Conservation (phyloP, 805 yeast species). For the Kodamaea restingae region DNA sequence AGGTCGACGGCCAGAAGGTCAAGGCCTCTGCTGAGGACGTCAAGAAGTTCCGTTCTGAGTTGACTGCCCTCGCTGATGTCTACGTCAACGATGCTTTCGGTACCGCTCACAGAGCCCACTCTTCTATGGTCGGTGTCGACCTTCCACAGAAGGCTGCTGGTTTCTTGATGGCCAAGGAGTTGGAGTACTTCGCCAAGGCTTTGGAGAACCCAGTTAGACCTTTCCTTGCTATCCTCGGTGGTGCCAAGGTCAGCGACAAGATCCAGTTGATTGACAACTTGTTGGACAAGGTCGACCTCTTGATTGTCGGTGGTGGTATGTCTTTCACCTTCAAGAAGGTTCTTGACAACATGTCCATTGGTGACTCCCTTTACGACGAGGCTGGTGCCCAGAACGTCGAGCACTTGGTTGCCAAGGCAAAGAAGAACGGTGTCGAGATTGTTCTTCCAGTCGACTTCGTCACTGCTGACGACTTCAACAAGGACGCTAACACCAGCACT, state of each 20-base stretch:
- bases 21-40: conserved; percentile 89
- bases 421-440: conserved; percentile 89
- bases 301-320: conserved; percentile 99
- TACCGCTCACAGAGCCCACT: conserved; percentile 99
- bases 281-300: conserved; percentile 89
- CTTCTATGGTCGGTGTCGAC: conserved; percentile 97
- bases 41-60: conserved; percentile 79
- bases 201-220: conserved; percentile 97
- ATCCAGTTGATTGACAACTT: conserved; percentile 96
- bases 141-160: conserved; percentile 97
- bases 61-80: conserved; percentile 92
- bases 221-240: conserved; percentile 97
- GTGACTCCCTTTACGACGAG: conserved; percentile 87
- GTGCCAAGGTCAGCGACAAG: conserved; percentile 99
- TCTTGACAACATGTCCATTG: conserved; percentile 77
- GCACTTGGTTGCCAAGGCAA: conserved; percentile 89
- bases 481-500: conserved; percentile 80
- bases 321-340: conserved; percentile 98
- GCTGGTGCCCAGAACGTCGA: conserved; percentile 96
- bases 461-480: conserved; percentile 90
- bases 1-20: conserved; percentile 87
- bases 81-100: conserved; percentile 98
- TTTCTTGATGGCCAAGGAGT: conserved; percentile 96
- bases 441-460: conserved; percentile 94
- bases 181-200: conserved; percentile 96